Conservation (phyloP, 2,329 filamentous ascomycete species). For the Didymosphaeria variabile region DNA sequence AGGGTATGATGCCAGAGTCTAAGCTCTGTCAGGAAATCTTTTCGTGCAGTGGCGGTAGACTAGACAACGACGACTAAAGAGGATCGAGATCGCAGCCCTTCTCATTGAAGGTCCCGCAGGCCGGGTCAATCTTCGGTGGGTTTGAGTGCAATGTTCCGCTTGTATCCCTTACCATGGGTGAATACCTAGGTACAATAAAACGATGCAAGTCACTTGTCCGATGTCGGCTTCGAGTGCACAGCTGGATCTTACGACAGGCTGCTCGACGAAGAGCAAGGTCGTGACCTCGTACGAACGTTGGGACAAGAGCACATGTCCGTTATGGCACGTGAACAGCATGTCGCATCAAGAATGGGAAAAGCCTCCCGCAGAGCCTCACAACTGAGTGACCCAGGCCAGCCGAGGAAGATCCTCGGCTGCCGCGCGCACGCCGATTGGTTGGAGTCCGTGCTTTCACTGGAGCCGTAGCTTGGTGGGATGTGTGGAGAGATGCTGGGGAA, state of each 20-base stretch:
- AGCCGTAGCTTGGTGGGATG: constrained; percentile 9
- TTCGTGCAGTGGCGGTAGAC: no score
- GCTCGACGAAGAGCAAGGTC: background rate
- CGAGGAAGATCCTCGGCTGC: constrained; percentile 6
- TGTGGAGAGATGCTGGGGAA: constrained; percentile 19
- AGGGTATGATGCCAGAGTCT: no score
- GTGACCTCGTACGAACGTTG: background rate
- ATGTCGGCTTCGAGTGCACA: no score
- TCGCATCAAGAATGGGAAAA: background rate
- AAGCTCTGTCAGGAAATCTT: no score
- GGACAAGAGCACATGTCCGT: background rate
- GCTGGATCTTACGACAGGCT: background rate
- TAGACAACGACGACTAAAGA: no score
- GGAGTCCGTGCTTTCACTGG: background rate
- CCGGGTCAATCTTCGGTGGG: no score
- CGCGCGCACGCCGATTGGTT: background rate
- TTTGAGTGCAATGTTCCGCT: no score
- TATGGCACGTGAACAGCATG: background rate
- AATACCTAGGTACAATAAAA: no score
- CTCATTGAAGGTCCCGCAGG: no score
- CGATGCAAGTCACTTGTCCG: background rate
- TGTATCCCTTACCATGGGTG: no score
- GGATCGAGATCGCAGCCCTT: no score
- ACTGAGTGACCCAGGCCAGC: background rate
- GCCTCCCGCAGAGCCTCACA: constrained; percentile 18